phyloP scores from a whole-genome alignment of 2,329 filamentous ascomycete species.

The Nemania sp. region DNA sequence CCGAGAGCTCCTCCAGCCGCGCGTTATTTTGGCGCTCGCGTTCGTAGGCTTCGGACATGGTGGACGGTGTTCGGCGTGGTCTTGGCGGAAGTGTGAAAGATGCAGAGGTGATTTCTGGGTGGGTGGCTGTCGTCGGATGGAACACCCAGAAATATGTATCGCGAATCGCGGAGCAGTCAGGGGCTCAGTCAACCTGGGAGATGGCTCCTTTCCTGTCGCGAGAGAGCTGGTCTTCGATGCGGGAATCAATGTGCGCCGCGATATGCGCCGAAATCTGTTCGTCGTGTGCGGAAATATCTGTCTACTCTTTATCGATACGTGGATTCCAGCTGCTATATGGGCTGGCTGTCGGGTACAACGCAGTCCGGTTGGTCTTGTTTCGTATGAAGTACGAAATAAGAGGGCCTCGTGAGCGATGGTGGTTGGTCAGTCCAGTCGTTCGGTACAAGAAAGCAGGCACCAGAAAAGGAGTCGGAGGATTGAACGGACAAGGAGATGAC shows the following conservation, averaged over 20 bases:
- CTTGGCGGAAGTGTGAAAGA: neutral
- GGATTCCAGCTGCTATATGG: neutral
- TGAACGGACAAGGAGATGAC: conserved; percentile 27
- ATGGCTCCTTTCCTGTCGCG: neutral
- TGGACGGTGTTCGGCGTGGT: neutral
- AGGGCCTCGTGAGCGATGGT: neutral
- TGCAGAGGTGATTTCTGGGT: neutral
- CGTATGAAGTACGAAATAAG: too few species aligned
- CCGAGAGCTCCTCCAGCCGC: conserved; percentile 85
- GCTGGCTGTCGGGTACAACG: neutral
- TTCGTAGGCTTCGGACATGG: conserved; percentile 78
- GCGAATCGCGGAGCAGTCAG: neutral
- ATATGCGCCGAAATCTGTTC: neutral
- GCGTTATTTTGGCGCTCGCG: conserved; percentile 91
- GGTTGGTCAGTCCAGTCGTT: conserved; percentile 9
- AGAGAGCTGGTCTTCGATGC: neutral
- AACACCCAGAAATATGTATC: too few species aligned
- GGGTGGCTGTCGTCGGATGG: neutral
- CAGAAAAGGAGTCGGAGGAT: conserved; percentile 20
- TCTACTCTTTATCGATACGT: neutral
- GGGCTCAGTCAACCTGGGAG: neutral
- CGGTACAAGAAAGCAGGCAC: neutral
- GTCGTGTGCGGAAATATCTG: neutral
- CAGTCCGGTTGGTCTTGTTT: neutral
- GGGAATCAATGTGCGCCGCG: neutral